Percentiles rank a stretch among this genome's conserved stretches.
Evolutionary conservation across 768 basidiomycete genomes (phyloP).

Genomic region (Boletus bicolor): DNA sequence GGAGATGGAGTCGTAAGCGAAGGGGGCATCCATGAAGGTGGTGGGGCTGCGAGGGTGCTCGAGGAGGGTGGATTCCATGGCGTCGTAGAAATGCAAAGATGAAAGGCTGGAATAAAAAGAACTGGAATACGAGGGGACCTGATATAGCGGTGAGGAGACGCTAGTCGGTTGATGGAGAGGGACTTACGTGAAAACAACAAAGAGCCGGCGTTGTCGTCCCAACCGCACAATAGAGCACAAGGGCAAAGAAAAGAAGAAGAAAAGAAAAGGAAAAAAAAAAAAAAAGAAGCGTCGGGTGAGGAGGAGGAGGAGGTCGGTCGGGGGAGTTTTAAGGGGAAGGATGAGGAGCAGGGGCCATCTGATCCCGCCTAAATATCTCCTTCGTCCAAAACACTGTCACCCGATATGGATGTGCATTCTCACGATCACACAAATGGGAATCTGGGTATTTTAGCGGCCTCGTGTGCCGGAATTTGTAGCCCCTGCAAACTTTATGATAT

Average conservation of each 20-base stretch:
- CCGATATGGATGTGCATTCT: constrained; percentile 12
- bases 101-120: constrained; percentile 32
- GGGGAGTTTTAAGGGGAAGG: constrained; percentile 19
- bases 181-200: constrained; percentile 36
- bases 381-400: neutral
- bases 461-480: constrained; percentile 34
- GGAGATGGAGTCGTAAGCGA: constrained; percentile 44
- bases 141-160: constrained; percentile 9
- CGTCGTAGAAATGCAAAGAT: constrained; percentile 35
- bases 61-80: constrained; percentile 50
- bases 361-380: constrained; percentile 35
- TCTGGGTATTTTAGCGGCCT: constrained; percentile 27
- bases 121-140: constrained; percentile 34
- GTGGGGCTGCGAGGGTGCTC: constrained; percentile 50
- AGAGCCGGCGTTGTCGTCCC: constrained; percentile 29
- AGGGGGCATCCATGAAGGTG: constrained; percentile 48
- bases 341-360: constrained; percentile 28
- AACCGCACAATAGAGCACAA: constrained; percentile 36
- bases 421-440: constrained; percentile 12
- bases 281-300: constrained; percentile 41
- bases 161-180: neutral
- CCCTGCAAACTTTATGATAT: constrained; percentile 23
- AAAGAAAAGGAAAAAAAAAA: constrained; percentile 28
- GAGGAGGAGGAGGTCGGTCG: constrained; percentile 28
- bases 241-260: constrained; percentile 21